Evolutionary conservation across 352 stramenopile species (phyloP), one percentile per base, ranked within the genome.

Genomic region (Pythium insidiosum): DNA sequence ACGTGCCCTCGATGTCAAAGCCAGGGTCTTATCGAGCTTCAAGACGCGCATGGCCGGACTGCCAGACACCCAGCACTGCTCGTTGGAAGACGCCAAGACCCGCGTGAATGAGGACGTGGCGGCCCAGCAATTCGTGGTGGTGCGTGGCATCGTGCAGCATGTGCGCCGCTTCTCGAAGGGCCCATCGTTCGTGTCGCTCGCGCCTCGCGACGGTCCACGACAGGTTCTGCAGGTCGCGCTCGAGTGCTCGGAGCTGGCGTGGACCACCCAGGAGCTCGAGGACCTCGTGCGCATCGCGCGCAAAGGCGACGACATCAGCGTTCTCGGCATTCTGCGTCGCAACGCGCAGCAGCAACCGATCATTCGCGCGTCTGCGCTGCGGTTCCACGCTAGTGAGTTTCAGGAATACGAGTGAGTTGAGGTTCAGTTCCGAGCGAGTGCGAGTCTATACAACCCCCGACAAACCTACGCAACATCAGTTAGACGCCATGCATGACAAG

Each of bases 111-210:
- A n/a, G n/a, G n/a, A n/a, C n/a, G n/a, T n/a, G n/a, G n/a, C n/a
- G n/a, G n/a, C n/a, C n/a, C n/a, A n/a, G n/a, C n/a, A n/a, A n/a
- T n/a, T n/a, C 3, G 47, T 61, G 10, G 22, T 10, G 15, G 46
- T 61, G 1, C 30, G 25, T 13, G 53, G 53, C 22, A 20, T 53
- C 15, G 46, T 61, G 1, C 46, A 56, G 41, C 53, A 61, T 28
- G n/a, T 53, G 12, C 41, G 53, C 7, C 53, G 53, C 12, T 61
- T 49, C 37, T 50, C 53, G 0, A 50, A 40, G 0, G 53, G 53
- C 2, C 53, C 53, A 18, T 61, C 53, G 15, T 61, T 61, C 33
- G 37, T 56, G 29, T 61, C 53, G 5, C 35, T 61, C 11, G 47
- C 53, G 5, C 16, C 37, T 2, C 15, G 31, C 1, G 2, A 30